These are phyloP conservation scores for Cercospora sojina DNA, from an alignment of 2,329 filamentous ascomycete species.

Conservation along the genomic window DNA sequence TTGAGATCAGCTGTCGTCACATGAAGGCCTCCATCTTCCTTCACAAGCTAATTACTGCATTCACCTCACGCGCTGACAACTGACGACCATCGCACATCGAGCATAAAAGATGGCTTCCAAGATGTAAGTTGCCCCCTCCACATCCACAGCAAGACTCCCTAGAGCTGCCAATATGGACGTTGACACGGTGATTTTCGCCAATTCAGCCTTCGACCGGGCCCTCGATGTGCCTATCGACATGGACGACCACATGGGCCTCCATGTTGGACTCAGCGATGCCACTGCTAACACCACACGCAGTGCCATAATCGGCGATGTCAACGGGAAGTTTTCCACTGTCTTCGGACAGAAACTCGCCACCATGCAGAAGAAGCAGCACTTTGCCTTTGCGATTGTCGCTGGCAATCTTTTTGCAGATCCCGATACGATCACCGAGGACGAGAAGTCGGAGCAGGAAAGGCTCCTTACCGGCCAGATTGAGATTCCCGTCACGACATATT, in stretches of 20 bases:
- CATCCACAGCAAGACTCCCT: slow-evolving; percentile 9
- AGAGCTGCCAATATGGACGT: slow-evolving; percentile 60
- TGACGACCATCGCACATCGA: neutral
- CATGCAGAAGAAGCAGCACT: slow-evolving; percentile 83
- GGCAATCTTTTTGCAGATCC: slow-evolving; percentile 75
- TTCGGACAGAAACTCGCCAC: slow-evolving; percentile 73
- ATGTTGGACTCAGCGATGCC: neutral
- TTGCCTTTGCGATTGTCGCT: slow-evolving; percentile 78
- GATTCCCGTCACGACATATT: slow-evolving; percentile 84
- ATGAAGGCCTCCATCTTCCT: neutral
- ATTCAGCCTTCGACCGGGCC: neutral
- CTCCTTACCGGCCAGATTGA: slow-evolving; percentile 71
- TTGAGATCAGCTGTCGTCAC: neutral
- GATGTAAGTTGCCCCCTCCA: slow-evolving; percentile 4
- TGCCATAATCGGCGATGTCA: slow-evolving; percentile 69
- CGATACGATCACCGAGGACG: slow-evolving; percentile 47
- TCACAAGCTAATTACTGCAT: slow-evolving; percentile 8
- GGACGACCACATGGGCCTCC: slow-evolving; percentile 9
- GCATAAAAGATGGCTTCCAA: slow-evolving; percentile 11
- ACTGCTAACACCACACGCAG: neutral
- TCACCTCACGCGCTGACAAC: neutral
- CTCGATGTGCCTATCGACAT: neutral
- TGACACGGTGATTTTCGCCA: neutral
- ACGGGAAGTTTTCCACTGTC: slow-evolving; percentile 71
- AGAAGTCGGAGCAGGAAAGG: slow-evolving; percentile 44